Evolutionary conservation across 2,329 filamentous ascomycete genomes (phyloP), one percentile per base, ranked within the genome.

Genomic region (Fusarium tupiense): DNA sequence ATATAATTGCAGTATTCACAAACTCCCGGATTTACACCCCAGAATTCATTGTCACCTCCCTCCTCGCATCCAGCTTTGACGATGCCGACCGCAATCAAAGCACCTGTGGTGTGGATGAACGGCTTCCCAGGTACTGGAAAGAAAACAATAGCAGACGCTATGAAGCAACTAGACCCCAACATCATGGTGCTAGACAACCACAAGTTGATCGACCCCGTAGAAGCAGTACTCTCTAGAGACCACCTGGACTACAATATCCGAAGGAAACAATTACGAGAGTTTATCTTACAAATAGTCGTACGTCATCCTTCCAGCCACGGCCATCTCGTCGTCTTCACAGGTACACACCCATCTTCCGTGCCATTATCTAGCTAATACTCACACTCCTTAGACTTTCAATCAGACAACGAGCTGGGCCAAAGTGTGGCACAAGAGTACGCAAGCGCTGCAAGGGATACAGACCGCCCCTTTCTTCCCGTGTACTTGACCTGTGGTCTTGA

Each of bases 1-100:
- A 20, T 17, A 22, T 12, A 26, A 37, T 20, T 26, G 13, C n/a
- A 54, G 33, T 13, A 0, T 26, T 38, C 24, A 13, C 24, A 40
- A 10, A 29, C 12, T 17, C 14, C 14, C 11, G 10, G 19, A 29
- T 4, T 29, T 17, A 22, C 24, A 13, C 14, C 1, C 6, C 33
- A 38, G 14, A 13, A 17, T 5, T 5, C 9, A 54, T 54, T 2
- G 1, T 10, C 29, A 2, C 3, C 11, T 35, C 6, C 4, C 20
- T 1, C 8, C 1, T 38, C 19, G 6, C 19, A 26, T 17, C 13
- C 1, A 22, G 3, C 12, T 26, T 53, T 4, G 3, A 17, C 8
- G 13, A 54, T 40, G 35, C 14, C 35, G 10, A 40, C 24, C 8
- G 0, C 20, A 22, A n/a, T 17, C 2, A 54, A 40, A 22, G 35